A percentile compares a stretch with the other conserved stretches of the same genome.
Evolutionary conservation across 768 basidiomycete genomes (phyloP).

Genomic region (Coprinopsis marcescibilis): DNA sequence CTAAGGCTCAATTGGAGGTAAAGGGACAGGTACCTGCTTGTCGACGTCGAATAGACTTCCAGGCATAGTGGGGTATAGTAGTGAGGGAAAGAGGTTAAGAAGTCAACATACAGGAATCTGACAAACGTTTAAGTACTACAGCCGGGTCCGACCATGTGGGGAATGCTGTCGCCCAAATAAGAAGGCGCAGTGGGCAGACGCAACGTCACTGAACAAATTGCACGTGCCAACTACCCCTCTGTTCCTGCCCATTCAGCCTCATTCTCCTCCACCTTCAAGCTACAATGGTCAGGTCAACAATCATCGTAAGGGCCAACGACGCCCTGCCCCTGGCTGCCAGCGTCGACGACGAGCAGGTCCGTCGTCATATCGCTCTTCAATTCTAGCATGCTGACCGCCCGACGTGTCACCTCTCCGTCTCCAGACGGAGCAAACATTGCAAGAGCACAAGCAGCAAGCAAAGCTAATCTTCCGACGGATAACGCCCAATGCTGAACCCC

Average conservation of each 20-base stretch:
- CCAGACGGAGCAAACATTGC: conserved; percentile 88
- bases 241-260: conserved; percentile 9
- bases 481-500: conserved; percentile 89
- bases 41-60: conserved; percentile 54
- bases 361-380: conserved; percentile 14
- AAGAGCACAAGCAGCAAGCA: conserved; percentile 98
- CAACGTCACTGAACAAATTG: conserved; percentile 13
- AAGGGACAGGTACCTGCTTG: conserved; percentile 46
- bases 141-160: too few relatives aligned
- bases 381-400: conserved; percentile 14
- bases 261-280: conserved; percentile 9
- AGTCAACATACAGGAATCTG: conserved; percentile 1
- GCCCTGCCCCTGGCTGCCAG: conserved; percentile 90
- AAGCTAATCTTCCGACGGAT: conserved; percentile 95
- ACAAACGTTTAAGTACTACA: neutral
- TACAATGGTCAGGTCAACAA: conserved; percentile 80
- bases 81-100: neutral
- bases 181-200: too few relatives aligned
- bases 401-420: conserved; percentile 22
- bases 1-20: conserved; percentile 2
- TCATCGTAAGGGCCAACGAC: conserved; percentile 79
- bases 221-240: too few relatives aligned
- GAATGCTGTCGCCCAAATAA: too few relatives aligned
- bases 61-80: conserved; percentile 27
- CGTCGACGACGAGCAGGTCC: conserved; percentile 94